Conservation (phyloP, 228 moss, liverwort and hornwort species). For the Sphagnum fallax region DNA sequence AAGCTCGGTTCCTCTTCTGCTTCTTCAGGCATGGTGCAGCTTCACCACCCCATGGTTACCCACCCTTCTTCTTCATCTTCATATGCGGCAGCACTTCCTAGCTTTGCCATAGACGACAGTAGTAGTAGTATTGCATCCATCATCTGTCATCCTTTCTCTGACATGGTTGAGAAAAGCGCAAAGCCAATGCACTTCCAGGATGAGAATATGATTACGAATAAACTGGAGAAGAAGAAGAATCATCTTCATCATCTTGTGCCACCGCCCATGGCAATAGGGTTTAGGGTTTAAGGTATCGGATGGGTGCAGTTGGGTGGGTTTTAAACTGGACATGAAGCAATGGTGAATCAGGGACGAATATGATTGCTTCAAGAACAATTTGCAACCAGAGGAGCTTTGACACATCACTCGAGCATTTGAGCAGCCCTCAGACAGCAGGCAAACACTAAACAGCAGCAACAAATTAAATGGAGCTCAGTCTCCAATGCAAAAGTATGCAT, state of each 20-base stretch:
- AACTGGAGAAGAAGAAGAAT: no score
- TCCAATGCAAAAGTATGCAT: conserved; percentile 56
- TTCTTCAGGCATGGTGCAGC: background rate
- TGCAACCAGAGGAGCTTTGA: conserved; percentile 17
- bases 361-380: conserved; percentile 19
- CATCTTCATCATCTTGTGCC: no score
- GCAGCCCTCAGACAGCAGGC: conserved; percentile 28
- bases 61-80: background rate
- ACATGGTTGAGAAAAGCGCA: conserved; percentile 20
- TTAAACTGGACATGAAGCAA: no score
- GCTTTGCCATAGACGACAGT: conserved; percentile 11
- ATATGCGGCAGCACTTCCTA: conserved; percentile 12
- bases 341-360: conserved; percentile 3
- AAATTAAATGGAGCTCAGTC: conserved; percentile 47
- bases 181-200: conserved; percentile 9
- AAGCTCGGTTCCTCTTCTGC: background rate
- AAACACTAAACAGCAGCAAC: conserved; percentile 29
- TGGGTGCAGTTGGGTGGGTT: no score
- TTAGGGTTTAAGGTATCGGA: no score
- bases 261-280: no score
- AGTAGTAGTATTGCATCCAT: conserved; percentile 18
- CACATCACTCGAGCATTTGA: conserved; percentile 2
- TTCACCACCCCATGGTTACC: conserved; percentile 19
- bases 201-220: conserved; percentile 29
- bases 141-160: conserved; percentile 16